Evolutionary conservation across 768 basidiomycete species (phyloP).

Genomic region (Porphyrellus cyaneotinctus): DNA sequence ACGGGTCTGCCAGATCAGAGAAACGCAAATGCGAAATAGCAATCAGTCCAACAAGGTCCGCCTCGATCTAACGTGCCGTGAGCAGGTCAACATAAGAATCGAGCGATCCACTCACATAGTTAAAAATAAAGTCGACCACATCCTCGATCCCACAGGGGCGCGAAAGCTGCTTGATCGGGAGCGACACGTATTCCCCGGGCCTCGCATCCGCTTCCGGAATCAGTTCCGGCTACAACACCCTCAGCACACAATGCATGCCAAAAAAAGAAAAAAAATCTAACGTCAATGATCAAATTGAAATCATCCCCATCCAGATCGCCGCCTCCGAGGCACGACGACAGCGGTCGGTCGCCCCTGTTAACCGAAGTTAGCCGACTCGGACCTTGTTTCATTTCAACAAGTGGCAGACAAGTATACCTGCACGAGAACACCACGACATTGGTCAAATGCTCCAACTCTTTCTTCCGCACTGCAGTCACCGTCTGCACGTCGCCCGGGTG

Average conservation of each 20-base stretch:
- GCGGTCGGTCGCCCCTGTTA: constrained; percentile 38
- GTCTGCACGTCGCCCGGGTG: constrained; percentile 47
- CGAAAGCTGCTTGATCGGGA: constrained; percentile 32
- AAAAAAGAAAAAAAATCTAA: constrained; percentile 20
- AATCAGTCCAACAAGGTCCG: constrained; percentile 41
- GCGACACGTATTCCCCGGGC: constrained; percentile 40
- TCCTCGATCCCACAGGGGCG: constrained; percentile 38
- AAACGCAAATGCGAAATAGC: constrained; percentile 42
- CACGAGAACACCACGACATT: constrained; percentile 52
- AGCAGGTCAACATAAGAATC: no score
- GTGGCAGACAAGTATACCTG: constrained; percentile 26
- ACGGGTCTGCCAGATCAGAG: constrained; percentile 37
- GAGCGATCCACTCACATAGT: constrained; percentile 36
- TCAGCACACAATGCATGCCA: constrained; percentile 7
- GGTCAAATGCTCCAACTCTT: constrained; percentile 36
- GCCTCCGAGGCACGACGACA: constrained; percentile 48
- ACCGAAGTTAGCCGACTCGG: constrained; percentile 5
- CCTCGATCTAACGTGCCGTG: constrained; percentile 27
- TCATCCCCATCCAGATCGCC: constrained; percentile 54
- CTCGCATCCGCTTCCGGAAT: constrained; percentile 17
- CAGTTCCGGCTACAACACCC: constrained; percentile 27
- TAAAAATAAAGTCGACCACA: constrained; percentile 44
- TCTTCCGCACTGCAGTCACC: constrained; percentile 40
- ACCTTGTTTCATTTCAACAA: background rate
- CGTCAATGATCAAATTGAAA: constrained; percentile 46